phyloP scores from a whole-genome alignment of 257 asterid genomes.

The Solanum medicagineum region DNA sequence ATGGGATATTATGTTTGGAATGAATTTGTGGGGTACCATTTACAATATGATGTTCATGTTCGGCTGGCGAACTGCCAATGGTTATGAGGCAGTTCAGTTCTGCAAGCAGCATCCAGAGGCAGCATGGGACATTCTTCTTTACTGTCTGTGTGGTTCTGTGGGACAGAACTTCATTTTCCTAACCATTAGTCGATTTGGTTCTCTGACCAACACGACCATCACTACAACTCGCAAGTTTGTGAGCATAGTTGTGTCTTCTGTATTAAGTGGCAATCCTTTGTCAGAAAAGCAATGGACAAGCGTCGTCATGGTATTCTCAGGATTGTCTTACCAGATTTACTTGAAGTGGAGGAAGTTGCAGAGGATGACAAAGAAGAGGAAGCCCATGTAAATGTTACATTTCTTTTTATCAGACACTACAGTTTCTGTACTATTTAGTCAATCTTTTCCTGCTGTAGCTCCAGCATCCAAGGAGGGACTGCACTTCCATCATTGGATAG shows the following conservation, averaged over 20 bases:
- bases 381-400: constrained; percentile 27
- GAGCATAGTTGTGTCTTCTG: constrained; percentile 90
- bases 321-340: constrained; percentile 82
- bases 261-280: constrained; percentile 80
- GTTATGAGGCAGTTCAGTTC: constrained; percentile 68
- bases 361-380: constrained; percentile 61
- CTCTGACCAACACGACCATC: constrained; percentile 88
- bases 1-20: constrained; percentile 96
- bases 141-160: constrained; percentile 90
- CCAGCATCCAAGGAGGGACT: neutral
- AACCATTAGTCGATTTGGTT: constrained; percentile 89
- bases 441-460: neutral
- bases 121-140: constrained; percentile 88
- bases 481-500: neutral
- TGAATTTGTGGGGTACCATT: constrained; percentile 96
- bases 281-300: constrained; percentile 85
- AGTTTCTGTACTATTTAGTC: constrained; percentile 1
- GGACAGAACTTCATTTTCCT: constrained; percentile 91
- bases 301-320: constrained; percentile 84
- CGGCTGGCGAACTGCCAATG: constrained; percentile 73
- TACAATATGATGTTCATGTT: constrained; percentile 88
- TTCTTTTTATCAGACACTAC: constrained; percentile 3
- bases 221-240: constrained; percentile 95
- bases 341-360: constrained; percentile 72
- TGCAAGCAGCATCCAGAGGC: constrained; percentile 93